Percentiles rank a stretch among this genome's conserved stretches.
phyloP scores from a whole-genome alignment of 2,329 filamentous ascomycete genomes.

The Exophiala spinifera region DNA sequence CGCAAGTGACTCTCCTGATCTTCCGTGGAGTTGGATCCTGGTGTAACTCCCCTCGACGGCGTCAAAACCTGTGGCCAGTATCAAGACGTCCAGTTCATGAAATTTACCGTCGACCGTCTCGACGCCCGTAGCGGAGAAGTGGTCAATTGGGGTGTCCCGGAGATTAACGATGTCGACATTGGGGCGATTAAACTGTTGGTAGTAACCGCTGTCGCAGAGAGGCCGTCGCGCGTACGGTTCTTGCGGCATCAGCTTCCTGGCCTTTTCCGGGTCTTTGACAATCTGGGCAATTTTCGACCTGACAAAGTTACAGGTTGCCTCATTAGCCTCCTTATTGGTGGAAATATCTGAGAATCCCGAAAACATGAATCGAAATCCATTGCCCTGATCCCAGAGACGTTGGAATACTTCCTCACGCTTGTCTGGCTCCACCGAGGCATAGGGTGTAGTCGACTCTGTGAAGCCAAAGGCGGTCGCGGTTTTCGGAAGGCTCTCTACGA shows the following conservation, averaged over 20 bases:
- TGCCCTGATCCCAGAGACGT: constrained; percentile 33
- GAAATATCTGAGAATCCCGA: constrained; percentile 38
- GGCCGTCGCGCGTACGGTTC: constrained; percentile 22
- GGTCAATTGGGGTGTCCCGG: constrained; percentile 41
- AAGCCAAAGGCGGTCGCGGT: constrained; percentile 26
- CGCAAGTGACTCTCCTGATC: constrained; percentile 30
- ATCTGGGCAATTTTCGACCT: constrained; percentile 50
- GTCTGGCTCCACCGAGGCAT: constrained; percentile 2
- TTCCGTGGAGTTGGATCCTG: constrained; percentile 32
- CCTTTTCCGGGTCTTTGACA: constrained; percentile 49
- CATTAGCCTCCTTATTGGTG: constrained; percentile 47
- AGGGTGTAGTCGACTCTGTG: constrained; percentile 27
- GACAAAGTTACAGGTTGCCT: constrained; percentile 55
- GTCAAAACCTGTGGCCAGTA: constrained; percentile 46
- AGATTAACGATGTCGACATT: constrained; percentile 49
- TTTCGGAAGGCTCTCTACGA: constrained; percentile 32
- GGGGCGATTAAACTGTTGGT: constrained; percentile 46
- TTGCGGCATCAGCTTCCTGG: constrained; percentile 16
- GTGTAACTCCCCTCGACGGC: constrained; percentile 37
- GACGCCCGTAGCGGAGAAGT: constrained; percentile 42
- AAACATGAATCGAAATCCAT: constrained; percentile 40
- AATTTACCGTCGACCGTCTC: constrained; percentile 43
- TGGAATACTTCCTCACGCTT: constrained; percentile 30
- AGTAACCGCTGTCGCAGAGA: constrained; percentile 31
- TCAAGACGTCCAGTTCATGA: constrained; percentile 41